A percentile compares a stretch with the other conserved stretches of the same genome.
Evolutionary conservation across 2,329 filamentous ascomycete species (phyloP).

Genomic region (Coniochaeta sp.): DNA sequence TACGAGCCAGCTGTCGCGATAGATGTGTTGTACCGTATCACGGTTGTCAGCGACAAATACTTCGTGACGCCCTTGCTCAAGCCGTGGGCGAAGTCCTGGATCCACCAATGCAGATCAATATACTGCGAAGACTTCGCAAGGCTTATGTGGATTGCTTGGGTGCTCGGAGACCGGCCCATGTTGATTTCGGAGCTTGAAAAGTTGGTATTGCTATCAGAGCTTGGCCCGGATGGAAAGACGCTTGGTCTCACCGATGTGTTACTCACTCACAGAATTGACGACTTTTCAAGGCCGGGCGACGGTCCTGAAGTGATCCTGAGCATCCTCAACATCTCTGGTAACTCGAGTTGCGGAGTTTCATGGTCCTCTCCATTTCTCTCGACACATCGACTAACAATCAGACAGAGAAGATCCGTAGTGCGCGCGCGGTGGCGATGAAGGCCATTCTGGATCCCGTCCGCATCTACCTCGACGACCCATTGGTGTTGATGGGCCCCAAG

Average conservation of each 20-base stretch:
- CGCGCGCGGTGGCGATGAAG: neutral
- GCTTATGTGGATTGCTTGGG: too few species aligned
- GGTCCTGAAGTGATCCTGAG: too few species aligned
- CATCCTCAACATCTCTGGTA: neutral
- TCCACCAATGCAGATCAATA: neutral
- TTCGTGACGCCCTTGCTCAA: neutral
- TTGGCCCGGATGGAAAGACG: too few species aligned
- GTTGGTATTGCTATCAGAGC: too few species aligned
- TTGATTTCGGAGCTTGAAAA: too few species aligned
- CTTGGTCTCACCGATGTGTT: too few species aligned
- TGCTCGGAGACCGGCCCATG: too few species aligned
- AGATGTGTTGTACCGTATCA: neutral
- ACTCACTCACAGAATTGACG: too few species aligned
- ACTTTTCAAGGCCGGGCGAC: too few species aligned
- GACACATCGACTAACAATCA: neutral
- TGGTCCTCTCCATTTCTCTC: too few species aligned
- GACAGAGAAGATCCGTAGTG: neutral
- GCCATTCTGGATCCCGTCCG: neutral
- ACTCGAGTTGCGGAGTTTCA: too few species aligned
- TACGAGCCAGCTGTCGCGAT: neutral
- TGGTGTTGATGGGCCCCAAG: neutral
- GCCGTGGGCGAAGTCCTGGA: neutral
- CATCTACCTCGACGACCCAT: neutral
- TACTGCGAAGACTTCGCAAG: neutral
- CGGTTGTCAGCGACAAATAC: neutral